Evolutionary conservation across 2,329 filamentous ascomycete species (phyloP).

Genomic region (Aspergillus pseudotamarii): DNA sequence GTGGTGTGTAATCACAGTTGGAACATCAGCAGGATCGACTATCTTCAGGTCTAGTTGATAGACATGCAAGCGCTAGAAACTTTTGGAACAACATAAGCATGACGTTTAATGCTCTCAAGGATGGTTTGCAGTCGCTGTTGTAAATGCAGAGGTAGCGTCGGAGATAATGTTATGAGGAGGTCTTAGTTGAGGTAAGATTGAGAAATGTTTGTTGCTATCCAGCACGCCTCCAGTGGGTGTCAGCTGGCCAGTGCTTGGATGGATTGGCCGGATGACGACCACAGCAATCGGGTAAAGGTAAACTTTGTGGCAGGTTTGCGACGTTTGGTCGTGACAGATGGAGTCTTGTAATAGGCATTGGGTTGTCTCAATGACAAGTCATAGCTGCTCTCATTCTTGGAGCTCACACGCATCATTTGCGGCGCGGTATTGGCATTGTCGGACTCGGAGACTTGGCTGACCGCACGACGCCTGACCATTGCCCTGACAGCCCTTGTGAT

Average conservation of each 20-base stretch:
- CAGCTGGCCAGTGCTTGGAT: not conserved
- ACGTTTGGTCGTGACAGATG: not conserved
- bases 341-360: not conserved
- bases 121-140: not conserved
- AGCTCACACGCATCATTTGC: not conserved
- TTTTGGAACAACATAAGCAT: not conserved
- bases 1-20: not conserved
- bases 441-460: not conserved
- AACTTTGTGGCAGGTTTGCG: not conserved
- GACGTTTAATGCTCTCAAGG: not conserved
- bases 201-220: not conserved
- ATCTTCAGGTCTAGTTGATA: not conserved
- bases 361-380: not conserved
- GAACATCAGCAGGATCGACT: not conserved
- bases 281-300: not conserved
- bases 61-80: not conserved
- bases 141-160: not conserved
- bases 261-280: not conserved
- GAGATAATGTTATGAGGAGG: not conserved
- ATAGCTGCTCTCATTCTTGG: not conserved
- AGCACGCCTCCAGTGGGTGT: not conserved
- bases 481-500: slow-evolving; percentile 16
- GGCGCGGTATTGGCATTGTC: not conserved
- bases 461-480: slow-evolving; percentile 13
- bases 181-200: not conserved